Conservation (phyloP, 345 rosid genomes). For the Salix koriyanagi region DNA sequence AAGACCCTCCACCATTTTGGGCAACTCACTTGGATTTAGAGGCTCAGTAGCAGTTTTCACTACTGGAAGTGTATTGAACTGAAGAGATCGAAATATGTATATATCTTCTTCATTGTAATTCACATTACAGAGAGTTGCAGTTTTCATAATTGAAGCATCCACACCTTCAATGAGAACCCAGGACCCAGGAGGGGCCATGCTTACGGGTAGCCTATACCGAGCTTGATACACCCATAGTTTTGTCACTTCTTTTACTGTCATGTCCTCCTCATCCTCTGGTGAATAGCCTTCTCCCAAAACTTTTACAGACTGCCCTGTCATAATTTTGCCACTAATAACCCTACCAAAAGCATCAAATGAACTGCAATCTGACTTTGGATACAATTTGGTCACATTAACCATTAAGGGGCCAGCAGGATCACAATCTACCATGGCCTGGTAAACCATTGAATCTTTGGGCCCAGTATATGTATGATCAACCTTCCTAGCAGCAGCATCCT, state of each 20-base stretch:
- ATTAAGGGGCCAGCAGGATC: slow-evolving; percentile 87
- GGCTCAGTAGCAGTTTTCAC: slow-evolving; percentile 99
- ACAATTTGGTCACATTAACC: slow-evolving; percentile 91
- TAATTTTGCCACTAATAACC: slow-evolving; percentile 84
- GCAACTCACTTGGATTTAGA: slow-evolving; percentile 93
- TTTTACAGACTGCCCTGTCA: slow-evolving; percentile 86
- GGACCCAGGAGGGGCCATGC: slow-evolving; percentile 96
- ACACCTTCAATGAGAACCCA: slow-evolving; percentile 98
- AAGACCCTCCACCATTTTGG: slow-evolving; percentile 99
- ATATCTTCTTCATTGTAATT: slow-evolving; percentile 66
- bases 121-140: slow-evolving; percentile 78
- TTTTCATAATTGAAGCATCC: slow-evolving; percentile 94
- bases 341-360: slow-evolving; percentile 95
- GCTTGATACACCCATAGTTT: slow-evolving; percentile 95
- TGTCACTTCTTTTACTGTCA: slow-evolving; percentile 90
- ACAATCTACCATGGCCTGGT: slow-evolving; percentile 79
- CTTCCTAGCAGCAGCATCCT: slow-evolving; percentile 73
- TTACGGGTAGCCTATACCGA: slow-evolving; percentile 80
- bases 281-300: slow-evolving; percentile 97
- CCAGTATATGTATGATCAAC: slow-evolving; percentile 81
- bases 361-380: slow-evolving; percentile 96
- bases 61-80: slow-evolving; percentile 91
- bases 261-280: slow-evolving; percentile 96
- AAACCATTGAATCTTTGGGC: slow-evolving; percentile 62
- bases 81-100: slow-evolving; percentile 79